Base-by-base conservation (phyloP, 169 alveolate genomes). In the Hammondia hammondi region DNA sequence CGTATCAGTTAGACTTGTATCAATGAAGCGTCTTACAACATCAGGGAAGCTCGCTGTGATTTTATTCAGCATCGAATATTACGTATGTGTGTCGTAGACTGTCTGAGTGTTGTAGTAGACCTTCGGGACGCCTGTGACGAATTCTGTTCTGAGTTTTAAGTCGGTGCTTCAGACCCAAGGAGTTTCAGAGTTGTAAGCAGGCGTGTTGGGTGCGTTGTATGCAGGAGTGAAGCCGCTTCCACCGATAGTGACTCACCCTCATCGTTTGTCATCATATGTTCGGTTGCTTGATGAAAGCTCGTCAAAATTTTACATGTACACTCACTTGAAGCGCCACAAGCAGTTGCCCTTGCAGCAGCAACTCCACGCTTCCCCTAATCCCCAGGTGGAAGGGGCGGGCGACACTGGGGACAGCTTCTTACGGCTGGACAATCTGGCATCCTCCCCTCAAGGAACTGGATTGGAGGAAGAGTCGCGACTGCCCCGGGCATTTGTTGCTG, bases 161-260 rank as follows among this genome's bases (percentile, higher is more conserved):
- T 39, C 43, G 61, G 5, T 52, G 61, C 19, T 52, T 7, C 61
- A 14, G 61, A 52, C 61, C 61, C 61, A 14, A 7, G 61, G 19
- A 52, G 1, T 52, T 52, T 52, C 61, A 52, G 61, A 3, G 61
- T 14, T 52, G 10, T 52, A 52, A 52, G 19, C 61, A 14, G 19
- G 5, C 19, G 61, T 52, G 0, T 52, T 52, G 61, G 10, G 61
- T 17, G 77, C 77, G 77, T 27, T 17, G 77, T 67, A 6, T 82
- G n/a, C 91, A 81, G 94, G 94, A 4, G 81, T 94, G 70, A 73
- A 73, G 77, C 94, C 96, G 10, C 91, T 94, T 24, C 96, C 96
- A 14, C 87, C 91, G 37, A 89, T 88, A 12, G 73, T 94, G 35
- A 91, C 94, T 29, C 96, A 81, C 56, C 96, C 96, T 3, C 85